Evolutionary conservation across 2,329 filamentous ascomycete genomes (phyloP).

Genomic region (Eutypa lata): DNA sequence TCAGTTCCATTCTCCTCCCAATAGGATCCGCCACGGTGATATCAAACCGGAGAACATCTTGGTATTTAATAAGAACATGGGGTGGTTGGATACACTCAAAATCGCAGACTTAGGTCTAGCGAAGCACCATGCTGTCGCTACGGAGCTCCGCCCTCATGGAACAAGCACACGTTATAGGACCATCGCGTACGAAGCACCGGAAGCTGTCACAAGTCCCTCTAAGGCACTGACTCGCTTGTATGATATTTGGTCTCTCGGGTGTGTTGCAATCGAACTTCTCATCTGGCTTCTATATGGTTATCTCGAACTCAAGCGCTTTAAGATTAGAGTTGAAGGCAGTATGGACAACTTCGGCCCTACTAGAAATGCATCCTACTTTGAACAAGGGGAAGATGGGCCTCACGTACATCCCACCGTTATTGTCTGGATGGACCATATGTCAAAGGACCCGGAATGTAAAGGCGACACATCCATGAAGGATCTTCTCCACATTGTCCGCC

Average conservation of each 20-base stretch:
- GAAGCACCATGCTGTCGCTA: conserved; percentile 9
- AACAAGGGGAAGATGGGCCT: background rate
- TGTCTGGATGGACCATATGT: background rate
- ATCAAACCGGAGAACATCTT: conserved; percentile 22
- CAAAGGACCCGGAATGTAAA: background rate
- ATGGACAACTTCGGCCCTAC: background rate
- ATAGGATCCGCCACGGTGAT: conserved; percentile 10
- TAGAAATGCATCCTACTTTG: too few relatives aligned
- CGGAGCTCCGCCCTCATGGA: conserved; percentile 1
- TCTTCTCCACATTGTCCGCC: background rate
- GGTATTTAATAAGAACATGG: conserved; percentile 2
- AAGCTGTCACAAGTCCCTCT: background rate
- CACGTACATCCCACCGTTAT: background rate
- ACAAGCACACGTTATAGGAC: conserved; percentile 10
- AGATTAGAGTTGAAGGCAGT: background rate
- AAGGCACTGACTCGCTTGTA: conserved; percentile 15
- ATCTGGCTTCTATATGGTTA: conserved; percentile 20
- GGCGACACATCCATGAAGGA: background rate
- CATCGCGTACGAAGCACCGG: conserved; percentile 9
- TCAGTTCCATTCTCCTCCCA: too few relatives aligned
- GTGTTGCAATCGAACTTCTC: conserved; percentile 23
- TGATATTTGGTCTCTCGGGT: conserved; percentile 27
- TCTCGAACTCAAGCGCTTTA: background rate
- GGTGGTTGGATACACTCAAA: conserved; percentile 1
- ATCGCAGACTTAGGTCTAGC: conserved; percentile 16